Base-by-base conservation (phyloP, 2,329 filamentous ascomycete species). In the Aspergillus latus region DNA sequence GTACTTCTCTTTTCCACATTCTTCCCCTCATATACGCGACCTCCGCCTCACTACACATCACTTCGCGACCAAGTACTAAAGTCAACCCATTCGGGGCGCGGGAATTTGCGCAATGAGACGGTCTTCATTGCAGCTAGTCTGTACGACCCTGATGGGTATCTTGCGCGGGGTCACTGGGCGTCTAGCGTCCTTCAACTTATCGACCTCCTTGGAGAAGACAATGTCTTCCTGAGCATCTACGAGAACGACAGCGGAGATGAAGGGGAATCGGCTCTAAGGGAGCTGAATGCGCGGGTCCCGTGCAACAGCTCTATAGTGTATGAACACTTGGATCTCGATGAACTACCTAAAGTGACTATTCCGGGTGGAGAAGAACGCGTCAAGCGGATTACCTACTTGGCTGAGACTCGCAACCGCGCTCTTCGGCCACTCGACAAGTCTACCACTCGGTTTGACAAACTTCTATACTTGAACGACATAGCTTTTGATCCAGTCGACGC, bases 101-200 rank as follows among this genome's bases (percentile, higher is more conserved):
- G 75, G 4, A 85, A 85, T 58, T 65, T 75, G 1, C 70, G 76
- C 52, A 77, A 83, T 45, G 86, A 90, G 68, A 87, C 84, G 64
- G 76, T 91, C 26, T 91, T 88, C 65, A 88, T 91, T 52, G 85
- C 85, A 1, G 84, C 88, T n/a, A 88, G 85, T 63, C 78, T 91
- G 46, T 87, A 88, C 62, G 87, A 91, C 64, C 76, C 78, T 11
- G 76, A 77, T 4, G 86, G 85, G 2, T 73, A 79, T 1, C 74
- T 91, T 16, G 81, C 86, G 0, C 73, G 77, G 4, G 87, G 88
- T 1, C 74, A 76, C 21, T 91, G 88, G 88, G 87, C 84, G 0
- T 68, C 79, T 57, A 78, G 80, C 26, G 67, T 91, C 0, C 66
- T 86, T 32, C 74, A 84, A 16, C 72, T 91, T 49, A 80, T 90